Base-by-base conservation (phyloP, 192 early-diverging fungal genomes). In the Coemansia sp. region DNA sequence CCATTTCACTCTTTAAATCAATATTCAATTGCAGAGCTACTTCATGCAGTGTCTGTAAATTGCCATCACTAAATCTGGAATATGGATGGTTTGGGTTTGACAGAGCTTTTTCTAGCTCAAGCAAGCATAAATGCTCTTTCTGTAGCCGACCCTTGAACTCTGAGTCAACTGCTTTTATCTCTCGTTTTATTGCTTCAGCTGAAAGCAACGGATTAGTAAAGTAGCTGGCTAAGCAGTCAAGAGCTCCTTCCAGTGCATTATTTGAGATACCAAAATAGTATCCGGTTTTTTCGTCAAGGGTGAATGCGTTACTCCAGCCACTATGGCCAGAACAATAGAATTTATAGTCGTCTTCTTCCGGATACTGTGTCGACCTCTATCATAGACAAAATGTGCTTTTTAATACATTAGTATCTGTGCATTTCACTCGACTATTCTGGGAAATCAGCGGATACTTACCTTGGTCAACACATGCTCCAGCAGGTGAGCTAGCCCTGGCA, bases 161-260 rank as follows among this genome's bases (percentile, higher is more conserved):
- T 1, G 94, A 95, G 72, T 98, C 93, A 10, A 98, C 93, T 1
- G 92, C 92, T 12, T 85, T 78, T 57, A 96, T 66, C 72, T 98
- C 94, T n/a, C 91, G 84, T 23, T 95, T 93, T 7, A 90, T 90
- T 65, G 89, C 89, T 25, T 84, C 85, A n/a, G 87, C 85, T 25
- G 83, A 75, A 73, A 97, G 93, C 22, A 95, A 83, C 6, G 94
- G 94, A 12, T 81, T 76, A 17, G 92, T 91, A 70, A 98, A 96
- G 69, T 95, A 93, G 60, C 91, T 87, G 0, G 93, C 79, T 57
- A 93, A 87, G 27, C 88, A 69, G 59, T 88, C 88, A 23, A 90
- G 70, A 1, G 82, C 84, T 22, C 66, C 83, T 51, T 86, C 86
- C 14, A 89, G 64, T 52, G 70, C 69, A 47, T 83, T 73, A 5